A percentile compares a stretch with the other conserved stretches of the same genome.
phyloP scores from a whole-genome alignment of 2,329 filamentous ascomycete species.

The Escovopsis sp. region DNA sequence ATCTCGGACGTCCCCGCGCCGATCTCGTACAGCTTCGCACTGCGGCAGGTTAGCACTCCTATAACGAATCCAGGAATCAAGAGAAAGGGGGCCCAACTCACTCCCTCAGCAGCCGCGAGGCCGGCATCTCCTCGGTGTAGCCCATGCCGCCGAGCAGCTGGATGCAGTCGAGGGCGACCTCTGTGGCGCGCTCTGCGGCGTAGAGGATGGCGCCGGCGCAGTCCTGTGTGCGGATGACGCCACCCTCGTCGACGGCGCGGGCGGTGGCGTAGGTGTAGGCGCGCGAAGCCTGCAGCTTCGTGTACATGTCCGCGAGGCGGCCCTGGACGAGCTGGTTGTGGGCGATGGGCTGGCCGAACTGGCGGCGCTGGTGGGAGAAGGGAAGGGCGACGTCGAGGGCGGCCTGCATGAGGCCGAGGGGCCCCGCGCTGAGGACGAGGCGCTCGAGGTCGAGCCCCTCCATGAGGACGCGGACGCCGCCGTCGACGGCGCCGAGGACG shows the following conservation, averaged over 20 bases:
- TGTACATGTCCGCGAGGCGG: conserved; percentile 94
- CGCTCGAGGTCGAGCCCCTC: conserved; percentile 89
- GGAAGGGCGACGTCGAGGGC: conserved; percentile 74
- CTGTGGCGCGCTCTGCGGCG: conserved; percentile 78
- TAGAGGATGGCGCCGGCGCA: conserved; percentile 91
- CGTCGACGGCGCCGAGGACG: conserved; percentile 64
- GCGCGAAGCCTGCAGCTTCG: conserved; percentile 69
- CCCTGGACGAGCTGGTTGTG: conserved; percentile 90
- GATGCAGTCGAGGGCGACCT: conserved; percentile 74
- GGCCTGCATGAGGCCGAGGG: conserved; percentile 89
- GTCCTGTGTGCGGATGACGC: conserved; percentile 67
- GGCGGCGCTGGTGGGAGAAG: conserved; percentile 76
- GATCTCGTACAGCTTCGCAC: conserved; percentile 79
- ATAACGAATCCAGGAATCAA: no score
- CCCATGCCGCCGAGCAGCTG: conserved; percentile 92
- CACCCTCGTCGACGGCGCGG: conserved; percentile 60
- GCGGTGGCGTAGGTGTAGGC: conserved; percentile 83
- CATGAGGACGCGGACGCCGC: conserved; percentile 85
- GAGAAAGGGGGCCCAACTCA: conserved; percentile 19
- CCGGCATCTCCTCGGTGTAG: conserved; percentile 89
- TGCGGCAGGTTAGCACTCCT: conserved; percentile 12
- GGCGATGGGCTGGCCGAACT: conserved; percentile 76
- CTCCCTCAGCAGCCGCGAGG: conserved; percentile 67
- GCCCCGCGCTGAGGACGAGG: conserved; percentile 79
- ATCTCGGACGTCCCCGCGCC: conserved; percentile 94